Conservation (phyloP, 2,329 filamentous ascomycete species). For the Metarhizium brunneum region DNA sequence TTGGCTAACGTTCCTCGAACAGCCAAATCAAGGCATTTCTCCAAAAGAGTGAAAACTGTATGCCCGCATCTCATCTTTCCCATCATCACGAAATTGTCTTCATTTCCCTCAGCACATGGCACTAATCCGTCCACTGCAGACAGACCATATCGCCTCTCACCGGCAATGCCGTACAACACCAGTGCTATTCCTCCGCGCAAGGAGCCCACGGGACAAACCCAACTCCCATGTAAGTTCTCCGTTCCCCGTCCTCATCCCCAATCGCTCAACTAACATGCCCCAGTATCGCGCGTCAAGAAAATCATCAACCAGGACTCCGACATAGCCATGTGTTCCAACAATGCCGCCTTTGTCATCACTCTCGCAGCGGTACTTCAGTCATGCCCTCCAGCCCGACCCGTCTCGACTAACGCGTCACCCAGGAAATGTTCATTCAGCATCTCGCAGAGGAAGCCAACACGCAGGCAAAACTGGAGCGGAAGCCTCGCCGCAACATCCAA, state of each 20-base stretch:
- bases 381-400: background rate
- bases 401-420: constrained; percentile 2
- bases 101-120: too few relatives aligned
- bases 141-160: background rate
- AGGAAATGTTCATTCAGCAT: constrained; percentile 96
- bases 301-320: constrained; percentile 86
- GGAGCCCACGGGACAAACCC: constrained; percentile 76
- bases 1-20: too few relatives aligned
- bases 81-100: too few relatives aligned
- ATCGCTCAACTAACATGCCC: background rate
- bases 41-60: too few relatives aligned
- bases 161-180: constrained; percentile 80
- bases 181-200: constrained; percentile 69
- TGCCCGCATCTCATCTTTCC: too few relatives aligned
- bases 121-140: background rate
- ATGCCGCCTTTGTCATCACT: constrained; percentile 88
- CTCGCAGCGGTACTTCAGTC: constrained; percentile 59
- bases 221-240: constrained; percentile 66
- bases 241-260: constrained; percentile 5
- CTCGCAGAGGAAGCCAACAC: constrained; percentile 77
- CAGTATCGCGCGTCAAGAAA: constrained; percentile 92
- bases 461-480: constrained; percentile 82
- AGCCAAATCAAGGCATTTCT: too few relatives aligned
- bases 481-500: constrained; percentile 87
- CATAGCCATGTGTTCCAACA: constrained; percentile 78